Conservation (phyloP, 2,329 filamentous ascomycete species). For the Ampelomyces quisqualis region DNA sequence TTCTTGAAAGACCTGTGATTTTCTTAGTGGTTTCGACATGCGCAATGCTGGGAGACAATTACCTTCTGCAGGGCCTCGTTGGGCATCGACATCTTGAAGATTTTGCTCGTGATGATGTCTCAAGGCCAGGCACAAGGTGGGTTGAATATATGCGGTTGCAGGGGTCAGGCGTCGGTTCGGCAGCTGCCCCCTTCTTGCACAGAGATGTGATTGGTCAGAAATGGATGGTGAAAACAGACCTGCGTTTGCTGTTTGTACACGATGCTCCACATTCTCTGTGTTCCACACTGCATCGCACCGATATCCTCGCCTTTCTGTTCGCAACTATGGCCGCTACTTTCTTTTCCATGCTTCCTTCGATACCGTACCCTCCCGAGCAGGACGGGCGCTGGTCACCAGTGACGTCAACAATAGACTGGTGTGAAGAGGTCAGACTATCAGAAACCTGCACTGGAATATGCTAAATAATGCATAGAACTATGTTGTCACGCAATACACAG, state of each 20-base stretch:
- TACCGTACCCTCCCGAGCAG: conserved; percentile 53
- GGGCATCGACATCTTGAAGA: conserved; percentile 76
- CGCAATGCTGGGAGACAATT: conserved; percentile 5
- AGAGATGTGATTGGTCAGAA: conserved; percentile 20
- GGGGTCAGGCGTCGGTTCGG: conserved; percentile 26
- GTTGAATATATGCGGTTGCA: conserved; percentile 10
- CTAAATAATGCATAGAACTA: conserved; percentile 59
- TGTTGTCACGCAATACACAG: conserved; percentile 71
- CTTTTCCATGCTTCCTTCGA: conserved; percentile 45
- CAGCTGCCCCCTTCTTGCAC: too few relatives aligned
- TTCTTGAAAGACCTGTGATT: conserved; percentile 76
- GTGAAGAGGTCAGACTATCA: conserved; percentile 63
- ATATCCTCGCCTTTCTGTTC: too few relatives aligned
- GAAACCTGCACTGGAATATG: not conserved
- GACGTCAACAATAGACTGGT: conserved; percentile 75
- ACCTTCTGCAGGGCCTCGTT: conserved; percentile 96
- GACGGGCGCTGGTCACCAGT: conserved; percentile 68
- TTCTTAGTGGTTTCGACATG: not conserved
- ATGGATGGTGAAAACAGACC: conserved; percentile 8
- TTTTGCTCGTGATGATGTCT: conserved; percentile 13
- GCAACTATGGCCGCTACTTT: conserved; percentile 27
- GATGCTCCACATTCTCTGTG: too few relatives aligned
- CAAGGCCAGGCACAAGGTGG: conserved; percentile 1
- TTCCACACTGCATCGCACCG: too few relatives aligned
- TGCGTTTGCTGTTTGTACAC: too few relatives aligned